These are phyloP conservation scores for Claviceps humidiphila DNA, from an alignment of 2,329 filamentous ascomycete species.

Conservation along the genomic window DNA sequence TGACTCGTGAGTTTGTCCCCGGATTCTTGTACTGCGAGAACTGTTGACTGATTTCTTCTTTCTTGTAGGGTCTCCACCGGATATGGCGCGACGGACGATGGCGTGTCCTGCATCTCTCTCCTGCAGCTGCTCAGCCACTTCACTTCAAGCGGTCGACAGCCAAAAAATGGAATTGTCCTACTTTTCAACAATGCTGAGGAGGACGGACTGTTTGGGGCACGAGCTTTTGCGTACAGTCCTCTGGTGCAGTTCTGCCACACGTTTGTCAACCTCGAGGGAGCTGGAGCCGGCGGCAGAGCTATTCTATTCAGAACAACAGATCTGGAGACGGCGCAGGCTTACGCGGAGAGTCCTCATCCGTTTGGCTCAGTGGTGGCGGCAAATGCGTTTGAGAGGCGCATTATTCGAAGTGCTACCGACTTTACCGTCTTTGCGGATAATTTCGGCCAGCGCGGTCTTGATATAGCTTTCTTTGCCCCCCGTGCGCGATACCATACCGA, in stretches of 20 bases:
- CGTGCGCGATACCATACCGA: conserved; percentile 81
- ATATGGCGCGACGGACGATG: conserved; percentile 88
- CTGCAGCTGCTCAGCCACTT: conserved; percentile 83
- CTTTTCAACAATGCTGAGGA: conserved; percentile 95
- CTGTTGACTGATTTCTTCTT: background rate
- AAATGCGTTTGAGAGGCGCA: conserved; percentile 69
- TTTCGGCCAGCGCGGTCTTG: conserved; percentile 73
- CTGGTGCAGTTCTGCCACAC: conserved; percentile 69
- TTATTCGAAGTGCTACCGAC: conserved; percentile 79
- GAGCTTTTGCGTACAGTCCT: conserved; percentile 72
- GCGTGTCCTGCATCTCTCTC: conserved; percentile 74
- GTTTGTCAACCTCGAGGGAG: conserved; percentile 90
- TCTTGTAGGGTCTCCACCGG: conserved; percentile 67
- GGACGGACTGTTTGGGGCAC: conserved; percentile 77
- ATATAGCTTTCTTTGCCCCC: conserved; percentile 83
- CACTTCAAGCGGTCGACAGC: conserved; percentile 55
- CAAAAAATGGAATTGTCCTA: conserved; percentile 67
- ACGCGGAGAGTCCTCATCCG: conserved; percentile 57
- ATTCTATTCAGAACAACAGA: conserved; percentile 82
- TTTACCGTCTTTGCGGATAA: conserved; percentile 70
- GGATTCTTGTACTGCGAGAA: background rate
- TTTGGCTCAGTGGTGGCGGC: conserved; percentile 72
- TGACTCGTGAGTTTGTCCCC: conserved; percentile 42
- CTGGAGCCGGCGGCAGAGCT: conserved; percentile 79
- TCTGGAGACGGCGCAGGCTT: conserved; percentile 69